Evolutionary conservation across 2,329 filamentous ascomycete species (phyloP).

Genomic region (Hypoxylon sp.): DNA sequence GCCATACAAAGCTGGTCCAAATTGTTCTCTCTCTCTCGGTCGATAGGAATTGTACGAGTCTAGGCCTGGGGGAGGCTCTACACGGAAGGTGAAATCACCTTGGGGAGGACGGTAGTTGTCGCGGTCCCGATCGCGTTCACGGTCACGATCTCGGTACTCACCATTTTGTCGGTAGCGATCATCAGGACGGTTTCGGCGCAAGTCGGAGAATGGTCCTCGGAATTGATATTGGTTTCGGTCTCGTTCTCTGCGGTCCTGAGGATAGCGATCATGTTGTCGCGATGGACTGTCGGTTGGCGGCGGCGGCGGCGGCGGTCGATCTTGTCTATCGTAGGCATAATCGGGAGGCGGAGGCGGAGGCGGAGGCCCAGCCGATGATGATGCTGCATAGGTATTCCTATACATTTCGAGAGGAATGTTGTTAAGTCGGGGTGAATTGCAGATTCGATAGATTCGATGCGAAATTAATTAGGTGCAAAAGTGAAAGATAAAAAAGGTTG

Average conservation of each 20-base stretch:
- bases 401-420: slow-evolving; percentile 20
- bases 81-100: slow-evolving; percentile 65
- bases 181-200: slow-evolving; percentile 32
- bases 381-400: slow-evolving; percentile 20
- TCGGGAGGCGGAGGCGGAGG: slow-evolving; percentile 15
- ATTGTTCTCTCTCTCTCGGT: slow-evolving; percentile 36
- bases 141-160: slow-evolving; percentile 26
- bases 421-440: too few species aligned
- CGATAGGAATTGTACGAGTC: slow-evolving; percentile 50
- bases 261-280: slow-evolving; percentile 23
- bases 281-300: slow-evolving; percentile 10
- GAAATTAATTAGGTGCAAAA: too few species aligned
- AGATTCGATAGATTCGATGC: too few species aligned
- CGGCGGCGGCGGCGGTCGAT: slow-evolving; percentile 21
- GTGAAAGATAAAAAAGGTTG: slow-evolving; percentile 5
- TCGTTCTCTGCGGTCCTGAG: slow-evolving; percentile 31
- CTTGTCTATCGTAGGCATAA: slow-evolving; percentile 31
- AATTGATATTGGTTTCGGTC: slow-evolving; percentile 33
- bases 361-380: slow-evolving; percentile 17
- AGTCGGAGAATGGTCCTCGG: slow-evolving; percentile 41
- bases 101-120: slow-evolving; percentile 50
- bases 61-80: slow-evolving; percentile 61
- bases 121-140: slow-evolving; percentile 29
- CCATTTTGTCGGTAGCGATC: slow-evolving; percentile 22
- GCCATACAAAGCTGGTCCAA: slow-evolving; percentile 21